phyloP scores from a whole-genome alignment of 176 grass and related monocot genomes.

The Guadua angustifolia region DNA sequence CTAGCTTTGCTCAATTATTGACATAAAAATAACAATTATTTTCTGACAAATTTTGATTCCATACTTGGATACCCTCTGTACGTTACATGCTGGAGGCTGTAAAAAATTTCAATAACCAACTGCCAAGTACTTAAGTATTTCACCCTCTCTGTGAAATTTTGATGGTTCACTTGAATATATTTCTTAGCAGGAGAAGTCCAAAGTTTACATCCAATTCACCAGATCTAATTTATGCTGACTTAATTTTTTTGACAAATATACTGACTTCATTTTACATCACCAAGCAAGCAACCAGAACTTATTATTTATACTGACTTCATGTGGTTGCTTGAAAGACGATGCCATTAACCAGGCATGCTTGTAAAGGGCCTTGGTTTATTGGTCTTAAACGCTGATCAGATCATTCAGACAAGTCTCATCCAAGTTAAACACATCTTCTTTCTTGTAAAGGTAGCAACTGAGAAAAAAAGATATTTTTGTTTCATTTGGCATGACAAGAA shows the following conservation, averaged over 20 bases:
- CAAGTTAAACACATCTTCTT: slow-evolving; percentile 7
- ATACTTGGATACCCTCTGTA: neutral
- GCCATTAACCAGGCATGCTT: neutral
- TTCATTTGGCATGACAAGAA: neutral
- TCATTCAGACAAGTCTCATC: slow-evolving; percentile 18
- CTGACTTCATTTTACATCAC: neutral
- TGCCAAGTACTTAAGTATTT: neutral
- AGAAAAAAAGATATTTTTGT: neutral
- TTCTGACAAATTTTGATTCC: slow-evolving; percentile 24
- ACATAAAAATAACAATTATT: neutral
- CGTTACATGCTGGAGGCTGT: neutral
- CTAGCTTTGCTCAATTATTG: slow-evolving; percentile 3
- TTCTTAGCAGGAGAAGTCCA: neutral
- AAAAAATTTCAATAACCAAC: neutral
- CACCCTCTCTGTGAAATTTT: neutral
- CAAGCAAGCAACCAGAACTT: neutral
- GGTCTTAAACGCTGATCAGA: neutral
- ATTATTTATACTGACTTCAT: neutral
- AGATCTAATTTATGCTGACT: neutral
- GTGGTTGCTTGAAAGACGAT: neutral
- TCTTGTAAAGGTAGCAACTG: neutral
- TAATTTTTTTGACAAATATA: too few species aligned
- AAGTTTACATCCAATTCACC: neutral
- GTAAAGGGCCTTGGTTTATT: neutral
- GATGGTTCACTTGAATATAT: neutral